Evolutionary conservation across 768 basidiomycete species (phyloP).

Genomic region (Boletus rubropictus): DNA sequence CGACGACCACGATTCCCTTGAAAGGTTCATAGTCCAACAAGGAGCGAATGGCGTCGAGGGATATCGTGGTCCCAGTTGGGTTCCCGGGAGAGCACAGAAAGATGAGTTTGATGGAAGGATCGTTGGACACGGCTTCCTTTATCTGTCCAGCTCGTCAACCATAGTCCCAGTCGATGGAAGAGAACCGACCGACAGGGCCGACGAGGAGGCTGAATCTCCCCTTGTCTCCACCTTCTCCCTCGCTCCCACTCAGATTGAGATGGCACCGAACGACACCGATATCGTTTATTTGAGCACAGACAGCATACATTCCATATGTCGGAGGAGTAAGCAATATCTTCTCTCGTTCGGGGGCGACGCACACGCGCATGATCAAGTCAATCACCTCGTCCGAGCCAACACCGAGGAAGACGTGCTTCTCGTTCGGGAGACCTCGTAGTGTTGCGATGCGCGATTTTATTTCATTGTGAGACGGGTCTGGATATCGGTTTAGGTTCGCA

Average conservation of each 20-base stretch:
- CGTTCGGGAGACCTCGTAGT: conserved; percentile 60
- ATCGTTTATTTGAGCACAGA: conserved; percentile 95
- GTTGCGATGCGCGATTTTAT: conserved; percentile 74
- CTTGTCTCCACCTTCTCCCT: conserved; percentile 67
- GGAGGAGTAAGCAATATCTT: conserved; percentile 88
- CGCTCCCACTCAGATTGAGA: conserved; percentile 49
- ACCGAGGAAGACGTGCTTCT: conserved; percentile 80
- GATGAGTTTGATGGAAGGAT: conserved; percentile 81
- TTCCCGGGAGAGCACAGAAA: conserved; percentile 98
- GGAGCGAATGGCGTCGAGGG: conserved; percentile 59
- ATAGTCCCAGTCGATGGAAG: neutral
- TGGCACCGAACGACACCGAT: conserved; percentile 73
- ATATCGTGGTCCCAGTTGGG: conserved; percentile 85
- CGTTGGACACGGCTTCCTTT: conserved; percentile 58
- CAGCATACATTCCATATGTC: conserved; percentile 96
- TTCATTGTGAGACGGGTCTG: conserved; percentile 78
- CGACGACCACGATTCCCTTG: conserved; percentile 89
- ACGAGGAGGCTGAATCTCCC: conserved; percentile 72
- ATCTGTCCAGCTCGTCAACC: conserved; percentile 43
- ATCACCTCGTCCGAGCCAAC: conserved; percentile 97
- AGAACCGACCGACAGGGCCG: conserved; percentile 52
- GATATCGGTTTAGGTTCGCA: conserved; percentile 82
- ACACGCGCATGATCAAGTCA: conserved; percentile 87
- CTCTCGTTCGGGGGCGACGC: conserved; percentile 73
- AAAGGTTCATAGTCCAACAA: conserved; percentile 76